These are phyloP conservation scores for Cydonia oblonga DNA, from an alignment of 331 rosid genomes.

Conservation along the genomic window DNA sequence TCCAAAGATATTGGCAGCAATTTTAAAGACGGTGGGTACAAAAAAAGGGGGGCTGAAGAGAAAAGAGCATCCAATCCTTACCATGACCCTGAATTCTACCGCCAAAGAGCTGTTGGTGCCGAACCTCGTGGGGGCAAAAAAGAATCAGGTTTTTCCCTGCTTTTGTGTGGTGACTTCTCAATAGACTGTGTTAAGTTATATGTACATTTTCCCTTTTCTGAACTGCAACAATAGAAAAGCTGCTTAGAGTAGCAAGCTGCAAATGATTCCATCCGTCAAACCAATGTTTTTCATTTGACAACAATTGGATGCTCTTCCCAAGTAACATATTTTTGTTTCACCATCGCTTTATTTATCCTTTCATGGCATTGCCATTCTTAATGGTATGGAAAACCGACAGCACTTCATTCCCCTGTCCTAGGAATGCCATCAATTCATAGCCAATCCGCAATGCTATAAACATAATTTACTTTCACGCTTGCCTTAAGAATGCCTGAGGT, in stretches of 20 bases:
- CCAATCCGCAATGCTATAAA: neutral
- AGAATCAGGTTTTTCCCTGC: conserved; percentile 20
- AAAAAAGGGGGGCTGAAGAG: conserved; percentile 30
- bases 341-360: neutral
- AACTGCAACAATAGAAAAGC: neutral
- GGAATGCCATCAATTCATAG: neutral
- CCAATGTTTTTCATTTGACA: neutral
- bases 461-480: neutral
- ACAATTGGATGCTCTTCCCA: neutral
- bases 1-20: conserved; percentile 36
- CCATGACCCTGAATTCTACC: conserved; percentile 29
- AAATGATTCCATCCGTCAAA: neutral
- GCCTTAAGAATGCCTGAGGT: neutral
- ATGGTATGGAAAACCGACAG: neutral
- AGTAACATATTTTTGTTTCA: neutral
- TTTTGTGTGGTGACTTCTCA: neutral
- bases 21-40: conserved; percentile 21
- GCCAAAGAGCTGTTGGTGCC: conserved; percentile 24
- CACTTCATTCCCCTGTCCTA: neutral
- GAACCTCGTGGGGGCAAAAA: conserved; percentile 11
- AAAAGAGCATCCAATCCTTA: conserved; percentile 53
- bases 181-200: neutral
- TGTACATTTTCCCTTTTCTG: neutral
- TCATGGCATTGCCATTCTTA: neutral
- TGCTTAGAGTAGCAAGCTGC: neutral